A percentile compares a stretch with the other conserved stretches of the same genome.
Conservation (phyloP, 2,329 filamentous ascomycete genomes). For the Elsinoe fawcettii region DNA sequence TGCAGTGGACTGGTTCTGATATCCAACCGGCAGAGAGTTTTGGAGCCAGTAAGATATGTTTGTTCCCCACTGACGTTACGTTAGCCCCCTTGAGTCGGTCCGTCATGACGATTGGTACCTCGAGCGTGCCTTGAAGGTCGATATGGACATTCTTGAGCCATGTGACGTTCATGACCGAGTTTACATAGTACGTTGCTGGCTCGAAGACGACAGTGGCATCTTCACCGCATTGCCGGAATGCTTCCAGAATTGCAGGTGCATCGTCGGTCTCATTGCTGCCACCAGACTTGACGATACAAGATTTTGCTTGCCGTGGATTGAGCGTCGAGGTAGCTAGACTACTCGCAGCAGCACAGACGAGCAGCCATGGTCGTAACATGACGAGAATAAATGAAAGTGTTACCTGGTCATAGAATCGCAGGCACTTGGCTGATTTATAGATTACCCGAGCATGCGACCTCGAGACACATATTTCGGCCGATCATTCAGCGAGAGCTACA, state of each 20-base stretch:
- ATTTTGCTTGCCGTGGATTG: neutral
- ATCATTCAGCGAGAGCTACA: too few relatives aligned
- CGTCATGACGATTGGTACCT: too few relatives aligned
- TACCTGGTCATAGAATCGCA: too few relatives aligned
- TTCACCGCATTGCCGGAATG: constrained; percentile 43
- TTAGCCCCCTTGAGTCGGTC: constrained; percentile 22
- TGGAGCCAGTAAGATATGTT: constrained; percentile 46
- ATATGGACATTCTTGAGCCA: constrained; percentile 41
- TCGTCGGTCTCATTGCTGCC: constrained; percentile 33
- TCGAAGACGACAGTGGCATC: constrained; percentile 46
- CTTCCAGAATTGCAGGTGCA: constrained; percentile 44
- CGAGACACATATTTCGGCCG: too few relatives aligned
- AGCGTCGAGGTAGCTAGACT: neutral
- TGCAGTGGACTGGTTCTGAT: constrained; percentile 49
- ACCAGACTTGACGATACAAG: neutral
- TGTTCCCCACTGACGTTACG: constrained; percentile 20
- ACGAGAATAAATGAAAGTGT: too few relatives aligned
- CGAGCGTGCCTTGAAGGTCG: constrained; percentile 41
- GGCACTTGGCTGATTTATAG: too few relatives aligned
- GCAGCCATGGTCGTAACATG: neutral
- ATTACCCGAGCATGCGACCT: too few relatives aligned
- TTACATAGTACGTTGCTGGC: constrained; percentile 43
- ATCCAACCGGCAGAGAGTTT: constrained; percentile 44
- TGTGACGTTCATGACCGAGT: constrained; percentile 44
- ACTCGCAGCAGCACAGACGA: neutral